Percentiles rank a stretch among this genome's conserved stretches.
These are phyloP conservation scores for Macrophomina tecta DNA, from an alignment of 2,329 filamentous ascomycete genomes.

Conservation along the genomic window DNA sequence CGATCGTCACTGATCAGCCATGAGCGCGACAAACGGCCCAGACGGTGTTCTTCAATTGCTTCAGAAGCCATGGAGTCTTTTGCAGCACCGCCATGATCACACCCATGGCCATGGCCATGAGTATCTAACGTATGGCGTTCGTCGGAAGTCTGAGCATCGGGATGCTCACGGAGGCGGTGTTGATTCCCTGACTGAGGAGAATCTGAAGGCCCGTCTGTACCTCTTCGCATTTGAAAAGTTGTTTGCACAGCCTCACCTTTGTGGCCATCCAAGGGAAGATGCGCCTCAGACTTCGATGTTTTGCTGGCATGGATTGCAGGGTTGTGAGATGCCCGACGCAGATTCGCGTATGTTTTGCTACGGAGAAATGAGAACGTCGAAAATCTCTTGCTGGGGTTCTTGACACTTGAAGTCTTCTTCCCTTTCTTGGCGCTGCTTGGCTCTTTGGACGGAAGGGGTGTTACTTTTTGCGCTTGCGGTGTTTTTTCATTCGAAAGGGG, in stretches of 20 bases:
- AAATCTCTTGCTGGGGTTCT: slow-evolving; percentile 4
- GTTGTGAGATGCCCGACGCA: slow-evolving; percentile 29
- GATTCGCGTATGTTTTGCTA: slow-evolving; percentile 41
- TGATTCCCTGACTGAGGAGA: not conserved
- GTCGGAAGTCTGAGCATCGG: too few species aligned
- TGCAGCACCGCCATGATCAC: not conserved
- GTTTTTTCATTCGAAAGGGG: not conserved
- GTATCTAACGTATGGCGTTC: too few species aligned
- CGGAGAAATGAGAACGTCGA: slow-evolving; percentile 32
- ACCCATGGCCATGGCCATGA: not conserved
- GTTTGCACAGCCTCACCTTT: too few species aligned
- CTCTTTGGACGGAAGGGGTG: not conserved
- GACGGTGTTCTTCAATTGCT: slow-evolving; percentile 26
- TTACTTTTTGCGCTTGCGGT: not conserved
- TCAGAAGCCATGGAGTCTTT: slow-evolving; percentile 1
- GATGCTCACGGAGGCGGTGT: too few species aligned
- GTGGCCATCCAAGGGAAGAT: slow-evolving; percentile 27
- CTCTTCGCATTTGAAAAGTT: slow-evolving; percentile 20
- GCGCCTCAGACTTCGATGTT: not conserved
- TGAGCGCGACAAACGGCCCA: slow-evolving; percentile 39
- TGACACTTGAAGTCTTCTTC: not conserved
- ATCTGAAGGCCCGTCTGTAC: slow-evolving; percentile 36
- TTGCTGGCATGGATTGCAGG: slow-evolving; percentile 7
- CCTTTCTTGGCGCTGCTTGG: not conserved
- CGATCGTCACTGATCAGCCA: slow-evolving; percentile 37